phyloP scores from a whole-genome alignment of 2,329 filamentous ascomycete species.

The Fusarium pininemorale region DNA sequence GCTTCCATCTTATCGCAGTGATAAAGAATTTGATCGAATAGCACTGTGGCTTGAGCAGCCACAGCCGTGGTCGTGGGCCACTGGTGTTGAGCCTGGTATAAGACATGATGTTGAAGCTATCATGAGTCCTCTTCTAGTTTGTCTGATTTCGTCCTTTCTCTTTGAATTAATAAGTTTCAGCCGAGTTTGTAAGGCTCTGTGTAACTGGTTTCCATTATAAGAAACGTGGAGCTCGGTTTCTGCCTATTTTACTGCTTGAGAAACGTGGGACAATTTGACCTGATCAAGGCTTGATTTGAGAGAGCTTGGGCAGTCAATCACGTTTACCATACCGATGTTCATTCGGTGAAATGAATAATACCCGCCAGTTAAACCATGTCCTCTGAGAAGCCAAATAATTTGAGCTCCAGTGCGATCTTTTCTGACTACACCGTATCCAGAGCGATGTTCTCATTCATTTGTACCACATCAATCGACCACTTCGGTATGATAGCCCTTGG shows the following conservation, averaged over 20 bases:
- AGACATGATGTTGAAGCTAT: not conserved
- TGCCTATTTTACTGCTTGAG: not conserved
- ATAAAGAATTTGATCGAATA: conserved; percentile 25
- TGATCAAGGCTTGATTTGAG: too few relatives aligned
- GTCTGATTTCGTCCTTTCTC: not conserved
- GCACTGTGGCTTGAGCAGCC: conserved; percentile 7
- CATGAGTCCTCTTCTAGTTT: not conserved
- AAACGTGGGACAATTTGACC: not conserved
- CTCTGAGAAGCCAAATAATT: not conserved
- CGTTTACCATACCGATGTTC: not conserved
- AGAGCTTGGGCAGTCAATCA: not conserved
- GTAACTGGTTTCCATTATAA: not conserved
- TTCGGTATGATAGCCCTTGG: not conserved
- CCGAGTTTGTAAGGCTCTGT: not conserved
- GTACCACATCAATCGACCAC: not conserved
- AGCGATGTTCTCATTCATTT: not conserved
- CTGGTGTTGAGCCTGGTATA: not conserved
- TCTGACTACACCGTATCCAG: not conserved
- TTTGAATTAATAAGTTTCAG: not conserved
- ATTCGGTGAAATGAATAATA: too few relatives aligned
- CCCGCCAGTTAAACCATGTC: too few relatives aligned
- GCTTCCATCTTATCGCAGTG: conserved; percentile 36
- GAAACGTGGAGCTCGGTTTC: not conserved
- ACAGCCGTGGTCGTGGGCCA: not conserved
- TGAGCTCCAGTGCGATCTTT: not conserved